These are phyloP conservation scores for Cornus kousa DNA, from an alignment of 148 eudicot species.

Conservation along the genomic window DNA sequence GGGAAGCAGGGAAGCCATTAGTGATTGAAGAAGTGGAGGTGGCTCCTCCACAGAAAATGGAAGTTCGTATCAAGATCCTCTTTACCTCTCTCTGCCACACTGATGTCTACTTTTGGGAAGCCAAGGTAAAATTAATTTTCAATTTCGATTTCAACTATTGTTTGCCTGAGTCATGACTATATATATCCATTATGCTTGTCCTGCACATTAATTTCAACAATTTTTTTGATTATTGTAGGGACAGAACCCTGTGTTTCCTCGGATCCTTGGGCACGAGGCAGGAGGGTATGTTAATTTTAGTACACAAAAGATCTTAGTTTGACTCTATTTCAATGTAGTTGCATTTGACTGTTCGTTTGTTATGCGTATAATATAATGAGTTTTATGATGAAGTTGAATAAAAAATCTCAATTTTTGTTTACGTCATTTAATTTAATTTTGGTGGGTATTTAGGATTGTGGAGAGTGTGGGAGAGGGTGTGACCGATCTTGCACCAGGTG, in stretches of 20 bases:
- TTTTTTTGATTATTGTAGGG: conserved; percentile 20
- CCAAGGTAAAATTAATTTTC: conserved; percentile 22
- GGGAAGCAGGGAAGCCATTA: conserved; percentile 47
- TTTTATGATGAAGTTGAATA: not conserved
- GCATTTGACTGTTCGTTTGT: not conserved
- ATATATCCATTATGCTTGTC: too few relatives aligned
- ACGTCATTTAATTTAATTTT: not conserved
- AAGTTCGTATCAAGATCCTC: conserved; percentile 34
- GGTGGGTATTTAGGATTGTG: conserved; percentile 24
- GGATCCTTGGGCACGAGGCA: conserved; percentile 53
- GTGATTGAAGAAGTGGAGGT: conserved; percentile 52
- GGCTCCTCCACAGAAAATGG: conserved; percentile 42
- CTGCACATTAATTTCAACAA: not conserved
- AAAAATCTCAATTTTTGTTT: too few relatives aligned
- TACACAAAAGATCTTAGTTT: not conserved
- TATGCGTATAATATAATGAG: not conserved
- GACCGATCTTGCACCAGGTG: conserved; percentile 35
- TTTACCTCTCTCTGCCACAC: conserved; percentile 44
- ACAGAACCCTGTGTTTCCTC: conserved; percentile 29
- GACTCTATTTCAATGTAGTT: too few relatives aligned
- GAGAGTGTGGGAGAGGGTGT: conserved; percentile 44
- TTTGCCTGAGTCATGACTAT: not conserved
- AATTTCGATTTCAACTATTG: not conserved
- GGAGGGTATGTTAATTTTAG: conserved; percentile 30
- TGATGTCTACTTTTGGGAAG: conserved; percentile 41